A percentile compares a stretch with the other conserved stretches of the same genome.
Conservation (phyloP, 768 basidiomycete species). For the Sarcomyxa edulis region DNA sequence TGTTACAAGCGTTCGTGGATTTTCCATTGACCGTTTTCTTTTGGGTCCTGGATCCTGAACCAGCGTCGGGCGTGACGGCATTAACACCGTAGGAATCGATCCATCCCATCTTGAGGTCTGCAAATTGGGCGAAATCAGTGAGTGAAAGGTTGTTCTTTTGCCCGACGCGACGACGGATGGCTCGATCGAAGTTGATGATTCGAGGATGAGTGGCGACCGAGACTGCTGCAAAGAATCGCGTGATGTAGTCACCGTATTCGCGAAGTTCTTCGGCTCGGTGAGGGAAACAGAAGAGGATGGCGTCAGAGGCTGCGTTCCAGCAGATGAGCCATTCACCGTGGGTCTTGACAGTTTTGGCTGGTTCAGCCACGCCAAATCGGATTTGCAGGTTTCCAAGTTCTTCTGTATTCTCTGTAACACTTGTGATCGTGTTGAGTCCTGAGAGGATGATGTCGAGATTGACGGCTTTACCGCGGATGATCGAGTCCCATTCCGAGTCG, state of each 20-base stretch:
- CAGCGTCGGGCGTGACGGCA: background rate
- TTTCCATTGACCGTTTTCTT: conserved; percentile 7
- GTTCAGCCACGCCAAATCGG: conserved; percentile 6
- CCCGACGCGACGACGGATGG: conserved; percentile 6
- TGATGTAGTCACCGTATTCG: conserved; percentile 20
- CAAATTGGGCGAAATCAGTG: conserved; percentile 8
- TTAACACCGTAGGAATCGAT: conserved; percentile 9
- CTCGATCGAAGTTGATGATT: conserved; percentile 24
- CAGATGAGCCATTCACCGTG: conserved; percentile 18
- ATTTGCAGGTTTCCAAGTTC: conserved; percentile 9
- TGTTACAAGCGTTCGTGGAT: conserved; percentile 10
- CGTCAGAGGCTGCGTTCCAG: conserved; percentile 13
- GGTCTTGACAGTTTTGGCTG: conserved; percentile 9
- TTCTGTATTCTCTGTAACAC: conserved; percentile 8
- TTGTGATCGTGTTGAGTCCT: conserved; percentile 8
- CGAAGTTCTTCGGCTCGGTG: conserved; percentile 20
- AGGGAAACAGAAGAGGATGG: conserved; percentile 19
- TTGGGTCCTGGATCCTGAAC: background rate
- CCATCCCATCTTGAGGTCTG: conserved; percentile 12
- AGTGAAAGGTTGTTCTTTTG: conserved; percentile 10
- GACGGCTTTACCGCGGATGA: conserved; percentile 18
- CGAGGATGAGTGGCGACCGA: conserved; percentile 3
- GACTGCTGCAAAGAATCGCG: conserved; percentile 14
- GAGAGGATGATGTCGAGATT: conserved; percentile 23
- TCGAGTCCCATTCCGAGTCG: conserved; percentile 17